A percentile compares a stretch with the other conserved stretches of the same genome.
These are phyloP conservation scores for Hymenoscyphus scutula DNA, from an alignment of 2,329 filamentous ascomycete species.

Conservation along the genomic window DNA sequence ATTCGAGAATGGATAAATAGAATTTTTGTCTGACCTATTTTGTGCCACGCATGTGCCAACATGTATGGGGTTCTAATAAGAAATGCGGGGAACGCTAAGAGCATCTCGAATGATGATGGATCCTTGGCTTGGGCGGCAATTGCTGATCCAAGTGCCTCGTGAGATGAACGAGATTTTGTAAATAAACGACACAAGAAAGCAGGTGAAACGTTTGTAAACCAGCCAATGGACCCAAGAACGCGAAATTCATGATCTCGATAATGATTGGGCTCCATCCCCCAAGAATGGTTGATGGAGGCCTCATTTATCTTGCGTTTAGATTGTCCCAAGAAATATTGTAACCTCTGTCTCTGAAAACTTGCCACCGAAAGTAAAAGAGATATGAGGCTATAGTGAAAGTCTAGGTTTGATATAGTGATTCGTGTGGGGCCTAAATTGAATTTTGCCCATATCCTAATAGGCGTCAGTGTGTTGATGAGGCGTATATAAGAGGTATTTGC, in stretches of 20 bases:
- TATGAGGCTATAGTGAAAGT: slow-evolving; percentile 14
- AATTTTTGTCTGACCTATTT: not conserved
- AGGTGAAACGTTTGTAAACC: not conserved
- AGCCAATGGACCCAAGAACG: not conserved
- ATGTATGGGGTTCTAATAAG: not conserved
- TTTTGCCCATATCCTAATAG: not conserved
- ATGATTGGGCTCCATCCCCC: not conserved
- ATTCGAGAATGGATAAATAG: slow-evolving; percentile 2
- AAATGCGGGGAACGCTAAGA: slow-evolving; percentile 5
- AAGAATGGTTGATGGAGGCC: not conserved
- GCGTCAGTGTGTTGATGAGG: not conserved
- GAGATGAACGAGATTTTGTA: slow-evolving; percentile 2
- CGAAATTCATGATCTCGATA: not conserved
- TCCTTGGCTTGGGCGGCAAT: slow-evolving; percentile 6
- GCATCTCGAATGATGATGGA: not conserved
- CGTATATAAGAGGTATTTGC: slow-evolving; percentile 9
- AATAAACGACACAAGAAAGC: not conserved
- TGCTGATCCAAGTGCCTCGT: not conserved
- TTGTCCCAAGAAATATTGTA: not conserved
- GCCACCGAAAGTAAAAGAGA: slow-evolving; percentile 3
- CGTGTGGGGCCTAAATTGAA: slow-evolving; percentile 13
- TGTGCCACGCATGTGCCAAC: not conserved
- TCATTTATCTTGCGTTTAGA: not conserved
- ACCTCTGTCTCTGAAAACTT: not conserved
- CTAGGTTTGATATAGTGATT: slow-evolving; percentile 1